phyloP scores from a whole-genome alignment of 106 monocot genomes.

The Acorus calamus region DNA sequence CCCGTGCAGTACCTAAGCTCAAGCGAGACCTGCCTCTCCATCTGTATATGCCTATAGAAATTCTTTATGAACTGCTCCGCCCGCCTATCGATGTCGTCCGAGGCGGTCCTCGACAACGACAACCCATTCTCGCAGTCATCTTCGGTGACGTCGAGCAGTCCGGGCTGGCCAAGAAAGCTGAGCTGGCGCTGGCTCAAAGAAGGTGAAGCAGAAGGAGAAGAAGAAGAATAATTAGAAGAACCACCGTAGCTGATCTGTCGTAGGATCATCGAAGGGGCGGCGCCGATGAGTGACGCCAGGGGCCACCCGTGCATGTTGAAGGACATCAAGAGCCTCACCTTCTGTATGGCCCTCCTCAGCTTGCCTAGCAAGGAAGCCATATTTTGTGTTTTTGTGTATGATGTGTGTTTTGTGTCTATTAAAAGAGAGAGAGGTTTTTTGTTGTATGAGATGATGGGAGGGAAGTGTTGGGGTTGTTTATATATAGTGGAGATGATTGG shows the following conservation, averaged over 20 bases:
- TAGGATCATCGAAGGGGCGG: neutral
- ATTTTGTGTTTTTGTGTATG: too few species aligned
- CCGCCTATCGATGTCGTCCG: neutral
- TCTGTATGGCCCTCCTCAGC: neutral
- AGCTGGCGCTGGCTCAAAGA: neutral
- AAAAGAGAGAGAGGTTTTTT: too few species aligned
- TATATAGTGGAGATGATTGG: too few species aligned
- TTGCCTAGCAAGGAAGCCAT: too few species aligned
- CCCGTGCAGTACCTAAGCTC: conserved; percentile 1
- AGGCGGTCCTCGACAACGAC: neutral
- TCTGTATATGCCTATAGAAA: conserved; percentile 1
- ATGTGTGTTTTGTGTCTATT: too few species aligned
- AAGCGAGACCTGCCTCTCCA: conserved; percentile 7
- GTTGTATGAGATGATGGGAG: too few species aligned
- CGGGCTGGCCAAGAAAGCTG: too few species aligned
- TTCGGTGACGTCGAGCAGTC: neutral
- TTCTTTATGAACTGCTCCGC: conserved; percentile 1
- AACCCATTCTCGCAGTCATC: too few species aligned
- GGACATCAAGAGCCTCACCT: conserved; percentile 4
- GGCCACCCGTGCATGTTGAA: neutral
- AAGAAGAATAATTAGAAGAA: neutral
- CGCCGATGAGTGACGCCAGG: neutral
- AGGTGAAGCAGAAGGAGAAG: neutral
- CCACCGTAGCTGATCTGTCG: neutral
- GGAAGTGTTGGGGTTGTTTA: too few species aligned